Conservation (phyloP, 129 eudicot species). For the Pseudognaphalium luteoalbum region DNA sequence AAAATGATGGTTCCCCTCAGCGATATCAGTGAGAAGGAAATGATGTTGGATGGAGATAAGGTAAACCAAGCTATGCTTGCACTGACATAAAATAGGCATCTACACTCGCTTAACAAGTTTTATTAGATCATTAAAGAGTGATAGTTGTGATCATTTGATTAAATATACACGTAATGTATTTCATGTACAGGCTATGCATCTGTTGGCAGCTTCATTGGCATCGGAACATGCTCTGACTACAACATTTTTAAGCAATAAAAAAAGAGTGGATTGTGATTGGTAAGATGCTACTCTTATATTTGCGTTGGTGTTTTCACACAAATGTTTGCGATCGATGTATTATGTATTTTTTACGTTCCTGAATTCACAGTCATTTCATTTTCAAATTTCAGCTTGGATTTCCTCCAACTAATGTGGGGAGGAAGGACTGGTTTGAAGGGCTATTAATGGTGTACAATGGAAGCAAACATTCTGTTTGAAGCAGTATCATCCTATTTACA, state of each 20-base stretch:
- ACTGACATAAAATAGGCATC: too few relatives aligned
- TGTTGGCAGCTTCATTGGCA: constrained; percentile 24
- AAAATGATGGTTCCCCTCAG: constrained; percentile 15
- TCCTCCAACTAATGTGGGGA: not conserved
- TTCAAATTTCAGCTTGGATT: constrained; percentile 14
- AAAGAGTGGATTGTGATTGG: constrained; percentile 12
- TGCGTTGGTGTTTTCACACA: not conserved
- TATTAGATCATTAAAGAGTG: not conserved
- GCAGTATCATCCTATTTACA: not conserved
- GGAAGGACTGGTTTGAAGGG: constrained; percentile 15
- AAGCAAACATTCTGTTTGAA: not conserved
- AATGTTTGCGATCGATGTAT: not conserved
- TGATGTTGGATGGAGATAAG: constrained; percentile 22
- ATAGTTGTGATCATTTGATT: too few relatives aligned
- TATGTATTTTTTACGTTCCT: not conserved
- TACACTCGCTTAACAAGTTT: too few relatives aligned
- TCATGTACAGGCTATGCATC: constrained; percentile 21
- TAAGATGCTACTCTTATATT: not conserved
- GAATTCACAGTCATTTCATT: not conserved
- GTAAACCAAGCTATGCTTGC: constrained; percentile 5
- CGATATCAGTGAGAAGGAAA: not conserved
- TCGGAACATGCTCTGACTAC: constrained; percentile 19
- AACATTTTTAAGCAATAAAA: not conserved
- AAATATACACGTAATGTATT: not conserved
- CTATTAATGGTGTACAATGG: not conserved